Base-by-base conservation (phyloP, 2,329 filamentous ascomycete species). In the Conoideocrella luteorostrata region DNA sequence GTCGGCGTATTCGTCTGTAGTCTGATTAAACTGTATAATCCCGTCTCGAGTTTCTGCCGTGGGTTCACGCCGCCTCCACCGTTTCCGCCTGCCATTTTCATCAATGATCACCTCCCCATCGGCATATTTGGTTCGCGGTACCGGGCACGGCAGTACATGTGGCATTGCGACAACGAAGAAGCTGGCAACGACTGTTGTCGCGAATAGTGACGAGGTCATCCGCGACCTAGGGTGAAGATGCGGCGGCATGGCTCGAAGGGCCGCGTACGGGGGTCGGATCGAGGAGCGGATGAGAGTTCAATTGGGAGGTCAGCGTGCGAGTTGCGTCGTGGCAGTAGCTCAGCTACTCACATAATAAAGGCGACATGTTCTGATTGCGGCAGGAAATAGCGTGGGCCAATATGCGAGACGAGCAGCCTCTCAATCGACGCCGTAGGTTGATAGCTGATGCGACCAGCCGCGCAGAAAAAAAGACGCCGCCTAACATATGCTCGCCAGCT, bases 211-310 rank as follows among this genome's bases (percentile, higher is more conserved):
- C 45, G 86, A 90, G 56, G 93, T 98, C 70, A 88, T 87, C 57
- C 88, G 84, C 54, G 91, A 97, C 65, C 90, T 84, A 26, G 93
- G 93, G 65, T 98, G 93, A 33, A 98, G 82, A 67, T 91, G 85
- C 49, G 88, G 86, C 57, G 88, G 82, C 86, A 93, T 93, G 62
- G 59, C 52, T 42, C 47, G 41, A 38, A 44, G 22, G 39, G 42
- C 23, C 21, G 15, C 26, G 21, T 36, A 24, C 30, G 23, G 3
- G 10, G 15, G 18, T 42, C 34, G 41, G 41, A 43, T 40, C 39
- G 22, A 30, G 40, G 45, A 43, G 43, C 32, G 20, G 17, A 5
- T 29, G 13, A 15, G 39, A 6, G 37, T 41, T 46, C 40, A 24
- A n/a, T 40, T 34, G n/a, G 23, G 18, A 22, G n/a, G 43, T 48